These are phyloP conservation scores for Penicillium maclennaniae DNA, from an alignment of 495 filamentous ascomycete species.

Conservation along the genomic window DNA sequence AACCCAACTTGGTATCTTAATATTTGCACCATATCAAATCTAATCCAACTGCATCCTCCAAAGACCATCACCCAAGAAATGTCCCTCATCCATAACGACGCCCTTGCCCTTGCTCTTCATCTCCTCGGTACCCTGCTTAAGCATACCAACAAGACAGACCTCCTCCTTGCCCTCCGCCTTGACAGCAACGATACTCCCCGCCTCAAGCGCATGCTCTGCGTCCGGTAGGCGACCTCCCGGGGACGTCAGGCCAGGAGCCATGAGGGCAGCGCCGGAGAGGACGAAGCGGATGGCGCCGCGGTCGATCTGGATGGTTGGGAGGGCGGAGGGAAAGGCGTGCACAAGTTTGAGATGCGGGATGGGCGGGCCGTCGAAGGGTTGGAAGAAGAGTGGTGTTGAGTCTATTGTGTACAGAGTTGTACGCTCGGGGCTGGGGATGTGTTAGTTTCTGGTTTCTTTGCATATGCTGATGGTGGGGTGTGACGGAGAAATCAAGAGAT, in stretches of 20 bases:
- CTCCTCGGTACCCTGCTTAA: slow-evolving; percentile 87
- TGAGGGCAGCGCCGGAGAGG: slow-evolving; percentile 83
- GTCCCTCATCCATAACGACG: slow-evolving; percentile 83
- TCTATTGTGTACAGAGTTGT: slow-evolving; percentile 81
- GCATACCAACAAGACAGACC: slow-evolving; percentile 79
- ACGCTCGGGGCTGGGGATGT: slow-evolving; percentile 64
- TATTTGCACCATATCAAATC: neutral
- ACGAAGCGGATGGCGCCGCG: slow-evolving; percentile 97
- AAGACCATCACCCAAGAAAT: slow-evolving; percentile 92
- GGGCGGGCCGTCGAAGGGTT: slow-evolving; percentile 73
- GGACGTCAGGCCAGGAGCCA: slow-evolving; percentile 88
- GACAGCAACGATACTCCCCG: slow-evolving; percentile 79
- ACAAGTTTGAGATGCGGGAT: slow-evolving; percentile 78
- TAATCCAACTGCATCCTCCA: slow-evolving; percentile 78
- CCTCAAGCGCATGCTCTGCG: slow-evolving; percentile 53
- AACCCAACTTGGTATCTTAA: neutral
- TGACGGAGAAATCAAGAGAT: neutral
- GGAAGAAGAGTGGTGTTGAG: slow-evolving; percentile 77
- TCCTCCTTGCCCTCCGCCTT: slow-evolving; percentile 91
- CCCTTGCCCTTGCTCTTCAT: slow-evolving; percentile 92
- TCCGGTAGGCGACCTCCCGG: slow-evolving; percentile 73
- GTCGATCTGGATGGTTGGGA: slow-evolving; percentile 65
- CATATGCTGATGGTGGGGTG: neutral
- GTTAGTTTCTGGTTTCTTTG: neutral
- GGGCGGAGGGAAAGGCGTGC: slow-evolving; percentile 53